Conservation (phyloP, 345 rosid species). For the Hibiscus tridactylites region DNA sequence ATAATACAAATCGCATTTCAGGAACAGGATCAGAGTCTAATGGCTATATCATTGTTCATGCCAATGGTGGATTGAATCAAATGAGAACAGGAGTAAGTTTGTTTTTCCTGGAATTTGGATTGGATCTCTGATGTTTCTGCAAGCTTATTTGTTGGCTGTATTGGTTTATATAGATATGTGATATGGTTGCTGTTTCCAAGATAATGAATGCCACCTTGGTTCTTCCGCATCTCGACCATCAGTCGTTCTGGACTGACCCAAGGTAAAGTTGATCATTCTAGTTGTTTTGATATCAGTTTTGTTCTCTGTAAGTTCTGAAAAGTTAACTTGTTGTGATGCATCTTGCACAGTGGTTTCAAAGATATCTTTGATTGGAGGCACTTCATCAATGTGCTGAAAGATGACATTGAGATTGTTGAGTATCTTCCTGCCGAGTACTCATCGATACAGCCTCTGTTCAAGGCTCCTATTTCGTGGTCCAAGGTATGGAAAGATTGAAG, state of each 20-base stretch:
- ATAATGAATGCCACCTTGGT: constrained; percentile 95
- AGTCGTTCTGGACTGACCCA: constrained; percentile 97
- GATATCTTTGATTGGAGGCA: constrained; percentile 97
- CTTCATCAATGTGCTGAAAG: constrained; percentile 62
- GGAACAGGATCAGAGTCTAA: constrained; percentile 39
- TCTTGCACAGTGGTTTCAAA: constrained; percentile 64
- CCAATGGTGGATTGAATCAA: constrained; percentile 98
- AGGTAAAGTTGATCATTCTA: constrained; percentile 41
- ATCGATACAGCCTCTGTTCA: constrained; percentile 48
- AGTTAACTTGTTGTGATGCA: background rate
- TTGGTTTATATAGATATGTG: constrained; percentile 76
- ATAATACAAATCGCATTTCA: constrained; percentile 12
- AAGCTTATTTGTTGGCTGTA: background rate
- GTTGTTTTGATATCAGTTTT: background rate
- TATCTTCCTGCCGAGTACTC: constrained; percentile 56
- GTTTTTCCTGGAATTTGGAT: background rate
- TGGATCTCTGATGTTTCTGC: background rate
- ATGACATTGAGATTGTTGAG: constrained; percentile 74
- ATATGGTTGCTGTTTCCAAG: constrained; percentile 95
- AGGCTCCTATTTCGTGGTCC: constrained; percentile 99
- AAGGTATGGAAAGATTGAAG: constrained; percentile 44
- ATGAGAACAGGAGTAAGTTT: constrained; percentile 96
- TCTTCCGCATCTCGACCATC: constrained; percentile 91
- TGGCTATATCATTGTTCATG: constrained; percentile 85
- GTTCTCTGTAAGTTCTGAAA: background rate